Evolutionary conservation across 2,329 filamentous ascomycete genomes (phyloP).

Genomic region (Parascedosporium putredinis): DNA sequence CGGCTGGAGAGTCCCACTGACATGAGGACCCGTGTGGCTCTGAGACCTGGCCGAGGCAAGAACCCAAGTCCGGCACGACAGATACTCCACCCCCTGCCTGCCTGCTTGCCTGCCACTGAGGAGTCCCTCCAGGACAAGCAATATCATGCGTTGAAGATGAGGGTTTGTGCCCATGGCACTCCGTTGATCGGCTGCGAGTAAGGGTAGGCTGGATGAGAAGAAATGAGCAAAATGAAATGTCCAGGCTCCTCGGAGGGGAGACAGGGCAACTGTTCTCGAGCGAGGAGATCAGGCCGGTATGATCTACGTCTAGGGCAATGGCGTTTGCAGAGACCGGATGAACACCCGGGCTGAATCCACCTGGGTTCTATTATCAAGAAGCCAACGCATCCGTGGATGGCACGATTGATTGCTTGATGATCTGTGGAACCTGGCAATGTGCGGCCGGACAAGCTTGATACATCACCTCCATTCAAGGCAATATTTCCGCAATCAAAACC

Average conservation of each 20-base stretch:
- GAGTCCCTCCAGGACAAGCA: too few species aligned
- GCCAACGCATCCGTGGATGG: neutral
- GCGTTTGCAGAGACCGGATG: constrained; percentile 1
- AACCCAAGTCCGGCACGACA: too few species aligned
- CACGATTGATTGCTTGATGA: neutral
- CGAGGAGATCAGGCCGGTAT: neutral
- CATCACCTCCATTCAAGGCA: neutral
- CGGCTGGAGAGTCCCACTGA: neutral
- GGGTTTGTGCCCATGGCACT: too few species aligned
- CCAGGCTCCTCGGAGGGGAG: neutral
- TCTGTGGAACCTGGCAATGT: neutral
- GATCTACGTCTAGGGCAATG: neutral
- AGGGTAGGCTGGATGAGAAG: neutral
- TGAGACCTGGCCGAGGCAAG: neutral
- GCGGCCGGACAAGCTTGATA: too few species aligned
- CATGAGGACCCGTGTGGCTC: neutral
- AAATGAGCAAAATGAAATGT: neutral
- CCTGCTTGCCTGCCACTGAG: too few species aligned
- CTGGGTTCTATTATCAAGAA: too few species aligned
- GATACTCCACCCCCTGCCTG: too few species aligned
- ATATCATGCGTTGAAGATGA: too few species aligned
- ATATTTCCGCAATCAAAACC: neutral
- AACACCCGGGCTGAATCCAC: constrained; percentile 2
- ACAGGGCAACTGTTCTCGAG: neutral
- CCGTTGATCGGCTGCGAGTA: too few species aligned